A percentile compares a stretch with the other conserved stretches of the same genome.
Evolutionary conservation across 2,329 filamentous ascomycete genomes (phyloP).

Genomic region (Achaetomium macrosporum): DNA sequence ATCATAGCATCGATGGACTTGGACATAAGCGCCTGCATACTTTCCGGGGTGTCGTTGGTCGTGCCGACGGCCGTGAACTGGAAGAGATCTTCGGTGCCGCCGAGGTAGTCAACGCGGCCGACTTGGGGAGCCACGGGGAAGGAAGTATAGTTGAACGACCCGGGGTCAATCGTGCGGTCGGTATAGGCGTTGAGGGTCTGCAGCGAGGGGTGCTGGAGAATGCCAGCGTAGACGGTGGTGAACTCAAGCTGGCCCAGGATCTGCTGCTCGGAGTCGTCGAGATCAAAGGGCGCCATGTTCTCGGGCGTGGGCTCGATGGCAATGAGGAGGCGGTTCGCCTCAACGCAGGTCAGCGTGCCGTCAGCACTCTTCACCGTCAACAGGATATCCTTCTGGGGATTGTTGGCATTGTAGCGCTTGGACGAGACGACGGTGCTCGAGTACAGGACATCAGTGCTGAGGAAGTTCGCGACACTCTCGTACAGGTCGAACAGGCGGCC

Average conservation of each 20-base stretch:
- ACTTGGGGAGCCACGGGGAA: slow-evolving; percentile 14
- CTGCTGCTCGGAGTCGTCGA: slow-evolving; percentile 20
- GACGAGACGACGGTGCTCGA: slow-evolving; percentile 31
- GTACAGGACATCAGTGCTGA: slow-evolving; percentile 34
- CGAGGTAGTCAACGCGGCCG: slow-evolving; percentile 19
- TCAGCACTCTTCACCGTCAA: slow-evolving; percentile 7
- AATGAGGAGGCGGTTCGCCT: slow-evolving; percentile 31
- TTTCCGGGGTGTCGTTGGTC: background rate
- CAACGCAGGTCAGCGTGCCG: slow-evolving; percentile 22
- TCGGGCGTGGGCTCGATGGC: slow-evolving; percentile 30
- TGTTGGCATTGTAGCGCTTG: slow-evolving; percentile 3
- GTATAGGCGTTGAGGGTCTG: slow-evolving; percentile 13
- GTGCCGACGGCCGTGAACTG: slow-evolving; percentile 12
- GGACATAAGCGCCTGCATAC: slow-evolving; percentile 8
- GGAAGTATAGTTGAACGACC: slow-evolving; percentile 7
- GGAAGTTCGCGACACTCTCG: slow-evolving; percentile 30
- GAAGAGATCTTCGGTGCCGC: slow-evolving; percentile 13
- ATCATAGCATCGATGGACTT: slow-evolving; percentile 17
- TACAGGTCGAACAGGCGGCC: slow-evolving; percentile 37
- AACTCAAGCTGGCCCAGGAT: slow-evolving; percentile 17
- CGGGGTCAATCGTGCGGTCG: slow-evolving; percentile 4
- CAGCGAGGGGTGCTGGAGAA: slow-evolving; percentile 19
- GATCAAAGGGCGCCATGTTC: slow-evolving; percentile 29
- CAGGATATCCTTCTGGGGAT: background rate
- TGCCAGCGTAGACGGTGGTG: slow-evolving; percentile 17